Conservation (phyloP, 2,329 filamentous ascomycete genomes). For the Fusarium keratoplasticum region DNA sequence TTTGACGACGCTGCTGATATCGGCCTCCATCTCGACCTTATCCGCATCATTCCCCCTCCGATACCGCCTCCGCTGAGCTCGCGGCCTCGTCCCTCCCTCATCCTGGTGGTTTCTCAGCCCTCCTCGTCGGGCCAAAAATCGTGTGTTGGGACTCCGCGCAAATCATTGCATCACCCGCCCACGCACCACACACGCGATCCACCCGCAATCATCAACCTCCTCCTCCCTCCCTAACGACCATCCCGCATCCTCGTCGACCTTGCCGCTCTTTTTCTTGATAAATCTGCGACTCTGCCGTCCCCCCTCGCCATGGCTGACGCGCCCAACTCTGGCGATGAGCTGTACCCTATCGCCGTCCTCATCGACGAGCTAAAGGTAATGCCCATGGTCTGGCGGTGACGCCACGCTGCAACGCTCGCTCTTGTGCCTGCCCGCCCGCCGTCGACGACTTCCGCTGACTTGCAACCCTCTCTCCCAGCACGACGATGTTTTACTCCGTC, state of each 20-base stretch:
- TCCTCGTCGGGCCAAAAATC: slow-evolving; percentile 42
- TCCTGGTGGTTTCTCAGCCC: slow-evolving; percentile 22
- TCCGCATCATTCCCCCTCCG: slow-evolving; percentile 25
- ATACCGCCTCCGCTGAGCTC: slow-evolving; percentile 32
- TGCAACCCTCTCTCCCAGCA: slow-evolving; percentile 69
- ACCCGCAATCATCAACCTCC: slow-evolving; percentile 41
- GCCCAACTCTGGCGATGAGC: slow-evolving; percentile 93
- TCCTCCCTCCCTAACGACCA: slow-evolving; percentile 36
- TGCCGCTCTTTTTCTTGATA: slow-evolving; percentile 38
- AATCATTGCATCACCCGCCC: slow-evolving; percentile 49
- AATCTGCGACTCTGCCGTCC: slow-evolving; percentile 47
- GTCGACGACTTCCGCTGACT: slow-evolving; percentile 43
- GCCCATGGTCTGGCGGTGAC: slow-evolving; percentile 45
- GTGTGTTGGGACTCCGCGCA: slow-evolving; percentile 47
- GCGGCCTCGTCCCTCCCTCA: neutral
- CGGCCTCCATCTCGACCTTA: slow-evolving; percentile 34
- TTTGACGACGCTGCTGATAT: slow-evolving; percentile 28
- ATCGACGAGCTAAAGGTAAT: slow-evolving; percentile 98
- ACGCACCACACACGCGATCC: slow-evolving; percentile 45
- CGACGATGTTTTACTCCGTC: slow-evolving; percentile 95
- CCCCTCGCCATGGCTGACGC: slow-evolving; percentile 84
- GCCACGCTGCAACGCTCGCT: slow-evolving; percentile 33
- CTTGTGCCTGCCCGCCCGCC: slow-evolving; percentile 26
- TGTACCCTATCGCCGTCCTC: slow-evolving; percentile 99
- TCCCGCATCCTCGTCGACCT: slow-evolving; percentile 36